phyloP scores from a whole-genome alignment of 495 filamentous ascomycete genomes.

The Saxophila tyrrhenica region DNA sequence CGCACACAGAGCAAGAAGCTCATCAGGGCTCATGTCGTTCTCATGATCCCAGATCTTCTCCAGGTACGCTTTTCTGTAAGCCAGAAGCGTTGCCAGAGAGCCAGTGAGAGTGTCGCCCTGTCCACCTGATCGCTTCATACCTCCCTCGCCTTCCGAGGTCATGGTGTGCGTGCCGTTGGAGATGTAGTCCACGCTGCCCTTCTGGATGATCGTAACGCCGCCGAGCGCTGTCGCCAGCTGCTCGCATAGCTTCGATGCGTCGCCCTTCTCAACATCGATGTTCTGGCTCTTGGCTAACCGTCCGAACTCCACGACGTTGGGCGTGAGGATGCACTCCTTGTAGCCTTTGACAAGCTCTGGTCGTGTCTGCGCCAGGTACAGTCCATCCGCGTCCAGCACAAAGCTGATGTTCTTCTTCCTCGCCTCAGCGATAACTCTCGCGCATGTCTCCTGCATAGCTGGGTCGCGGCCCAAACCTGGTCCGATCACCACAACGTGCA shows the following conservation, averaged over 20 bases:
- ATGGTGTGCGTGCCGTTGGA: conserved; percentile 67
- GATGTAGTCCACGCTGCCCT: conserved; percentile 76
- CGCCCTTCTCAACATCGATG: conserved; percentile 43
- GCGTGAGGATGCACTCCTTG: conserved; percentile 76
- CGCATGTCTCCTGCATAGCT: conserved; percentile 80
- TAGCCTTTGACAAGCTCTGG: conserved; percentile 74
- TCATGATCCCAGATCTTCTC: conserved; percentile 72
- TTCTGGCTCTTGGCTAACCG: conserved; percentile 62
- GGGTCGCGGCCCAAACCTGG: conserved; percentile 83
- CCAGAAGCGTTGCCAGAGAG: conserved; percentile 73
- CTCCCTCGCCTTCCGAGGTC: conserved; percentile 63
- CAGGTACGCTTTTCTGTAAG: conserved; percentile 75
- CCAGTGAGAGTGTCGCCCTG: conserved; percentile 96
- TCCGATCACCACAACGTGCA: conserved; percentile 89
- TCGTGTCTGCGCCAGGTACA: conserved; percentile 61
- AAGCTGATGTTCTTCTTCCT: conserved; percentile 62
- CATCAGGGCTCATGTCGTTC: conserved; percentile 42
- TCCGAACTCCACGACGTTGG: conserved; percentile 88
- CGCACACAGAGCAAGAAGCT: conserved; percentile 66
- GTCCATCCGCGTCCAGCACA: conserved; percentile 85
- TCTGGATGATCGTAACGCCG: conserved; percentile 83
- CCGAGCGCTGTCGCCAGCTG: conserved; percentile 66
- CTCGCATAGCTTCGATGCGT: conserved; percentile 51
- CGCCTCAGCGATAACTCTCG: conserved; percentile 68
- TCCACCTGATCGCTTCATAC: conserved; percentile 80